Evolutionary conservation across 345 rosid genomes (phyloP), one percentile per base, ranked within the genome.

Genomic region (Draba incana): DNA sequence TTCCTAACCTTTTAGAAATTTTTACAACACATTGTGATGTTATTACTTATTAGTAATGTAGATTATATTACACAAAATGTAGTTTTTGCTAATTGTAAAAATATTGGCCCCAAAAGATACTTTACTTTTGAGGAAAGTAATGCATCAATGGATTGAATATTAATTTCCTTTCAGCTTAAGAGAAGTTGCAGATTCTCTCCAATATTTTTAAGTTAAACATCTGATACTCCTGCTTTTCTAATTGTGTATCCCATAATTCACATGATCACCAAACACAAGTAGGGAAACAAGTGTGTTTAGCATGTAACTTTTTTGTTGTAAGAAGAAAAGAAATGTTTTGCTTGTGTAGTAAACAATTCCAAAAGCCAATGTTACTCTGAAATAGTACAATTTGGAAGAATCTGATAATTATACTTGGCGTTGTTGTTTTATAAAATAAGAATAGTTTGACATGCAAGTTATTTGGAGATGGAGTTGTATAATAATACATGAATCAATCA

Each of bases 111-210:
- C 4, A 30, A 5, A 31, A 31, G 6, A 63, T 37, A 50, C 50
- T 41, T 47, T 1, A 70, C 55, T 44, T 31, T 10, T 38, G 25
- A 33, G 48, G n/a, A 44, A 59, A 60, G 62, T 23, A 58, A 64
- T 38, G 43, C 55, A 35, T 4, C 14, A 47, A 8, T 35, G n/a
- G 4, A 51, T 50, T 30, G 71, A 65, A 66, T 74, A 60, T 52
- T 27, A 67, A 35, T 67, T 74, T 67, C 13, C 69, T 74, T 44
- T 52, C 2, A 53, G 50, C 8, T 43, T 11, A 66, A 60, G 77
- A 51, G 57, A 74, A 42, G 77, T 45, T 52, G 57, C 47, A 52
- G 44, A 43, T 66, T 58, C 70, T 48, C 15, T 28, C 20, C 20
- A 38, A 47, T 47, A 38, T 15, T 4, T 60, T 55, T 6, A 56